Evolutionary conservation across 176 grass and related monocot species (phyloP).

Genomic region (Musa itinerans): DNA sequence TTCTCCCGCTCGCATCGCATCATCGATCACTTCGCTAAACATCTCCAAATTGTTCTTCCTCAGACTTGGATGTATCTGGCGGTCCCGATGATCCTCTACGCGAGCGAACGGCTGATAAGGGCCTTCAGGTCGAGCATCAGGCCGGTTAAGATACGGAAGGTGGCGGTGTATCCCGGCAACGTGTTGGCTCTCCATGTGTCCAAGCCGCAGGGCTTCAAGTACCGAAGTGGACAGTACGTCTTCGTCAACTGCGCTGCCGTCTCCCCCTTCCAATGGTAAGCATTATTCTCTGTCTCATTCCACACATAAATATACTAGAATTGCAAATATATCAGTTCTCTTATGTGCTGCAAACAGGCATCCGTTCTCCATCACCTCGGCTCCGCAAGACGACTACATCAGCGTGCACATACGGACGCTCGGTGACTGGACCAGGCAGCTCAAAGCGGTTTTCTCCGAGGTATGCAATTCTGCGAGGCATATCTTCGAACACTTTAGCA

Average conservation of each 20-base stretch:
- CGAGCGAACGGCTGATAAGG: not conserved
- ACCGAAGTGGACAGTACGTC: slow-evolving; percentile 15
- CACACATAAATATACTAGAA: not conserved
- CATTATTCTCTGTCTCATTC: not conserved
- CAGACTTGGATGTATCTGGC: slow-evolving; percentile 21
- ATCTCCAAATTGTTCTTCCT: not conserved
- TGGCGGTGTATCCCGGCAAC: slow-evolving; percentile 9
- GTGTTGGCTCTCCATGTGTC: not conserved
- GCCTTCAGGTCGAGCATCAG: not conserved
- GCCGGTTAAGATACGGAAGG: not conserved
- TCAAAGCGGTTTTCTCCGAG: slow-evolving; percentile 81
- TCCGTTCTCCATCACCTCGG: slow-evolving; percentile 95
- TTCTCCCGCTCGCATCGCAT: too few species aligned
- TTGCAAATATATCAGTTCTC: not conserved
- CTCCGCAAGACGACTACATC: slow-evolving; percentile 77
- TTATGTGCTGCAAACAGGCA: slow-evolving; percentile 31
- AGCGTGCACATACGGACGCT: slow-evolving; percentile 95
- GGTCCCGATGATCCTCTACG: slow-evolving; percentile 12
- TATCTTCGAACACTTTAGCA: not conserved
- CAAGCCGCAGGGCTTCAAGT: slow-evolving; percentile 5
- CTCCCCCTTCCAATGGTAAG: slow-evolving; percentile 31
- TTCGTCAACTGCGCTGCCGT: slow-evolving; percentile 28
- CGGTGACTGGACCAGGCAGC: slow-evolving; percentile 90
- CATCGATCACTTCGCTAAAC: not conserved
- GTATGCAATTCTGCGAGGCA: slow-evolving; percentile 73